Base-by-base conservation (phyloP, 2,329 filamentous ascomycete genomes). In the Pseudocercospora ulei region DNA sequence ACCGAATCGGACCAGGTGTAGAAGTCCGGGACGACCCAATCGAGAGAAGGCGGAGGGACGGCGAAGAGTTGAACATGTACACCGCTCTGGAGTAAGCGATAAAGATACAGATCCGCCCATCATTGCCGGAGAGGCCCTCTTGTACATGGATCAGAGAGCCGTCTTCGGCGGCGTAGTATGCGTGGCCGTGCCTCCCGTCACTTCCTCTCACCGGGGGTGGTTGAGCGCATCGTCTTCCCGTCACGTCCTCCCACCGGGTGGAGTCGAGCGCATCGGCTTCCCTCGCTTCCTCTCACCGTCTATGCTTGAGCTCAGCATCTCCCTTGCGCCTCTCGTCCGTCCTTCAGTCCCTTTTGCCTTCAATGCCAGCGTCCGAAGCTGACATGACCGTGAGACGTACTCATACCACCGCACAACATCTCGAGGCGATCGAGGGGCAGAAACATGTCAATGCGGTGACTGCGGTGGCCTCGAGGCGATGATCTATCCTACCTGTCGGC, bases 1-100 rank as follows among this genome's bases (percentile, higher is more conserved):
- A 81, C 46, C 62, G 80, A 19, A 72, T 87, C 36, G 86, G 86
- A 0, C 84, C 85, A 3, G 86, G 87, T 7, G 76, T 95, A 47
- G 86, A 93, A 62, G 71, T 87, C 49, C 71, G 78, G 54, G 76
- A 87, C 39, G 72, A 78, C 56, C 73, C 76, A 27, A 65, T 73
- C 43, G 70, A 69, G 58, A 65, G 70, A 47, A 65, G 71, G 56
- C 60, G 70, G 52, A 64, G 67, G 51, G 62, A 62, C 43, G 64
- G 64, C 24, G 65, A 69, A 53, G 71, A 73, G 51, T 54, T 88
- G 55, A 68, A 76, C 42, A 76, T 80, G 55, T 70, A 80, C 50
- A 73, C 80, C 9, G 75, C 76, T 48, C 56, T 85, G 62, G 81
- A 88, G 65, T 82, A 51, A 62, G 7, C 14, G 24, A 28, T 8